These are phyloP conservation scores for Phyllosticta citribraziliensis DNA, from an alignment of 2,329 filamentous ascomycete genomes.

Conservation along the genomic window DNA sequence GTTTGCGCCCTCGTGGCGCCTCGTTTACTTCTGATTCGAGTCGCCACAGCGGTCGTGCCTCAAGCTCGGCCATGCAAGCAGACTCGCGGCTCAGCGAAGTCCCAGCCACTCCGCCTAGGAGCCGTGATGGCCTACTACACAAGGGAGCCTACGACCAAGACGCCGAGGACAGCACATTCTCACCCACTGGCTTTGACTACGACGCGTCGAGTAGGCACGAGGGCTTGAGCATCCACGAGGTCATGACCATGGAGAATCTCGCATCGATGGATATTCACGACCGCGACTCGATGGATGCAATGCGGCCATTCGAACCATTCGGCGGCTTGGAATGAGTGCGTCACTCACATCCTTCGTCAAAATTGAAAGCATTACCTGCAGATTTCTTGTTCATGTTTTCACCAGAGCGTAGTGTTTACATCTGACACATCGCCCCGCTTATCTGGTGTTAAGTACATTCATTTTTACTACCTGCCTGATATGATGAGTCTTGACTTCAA, in stretches of 20 bases:
- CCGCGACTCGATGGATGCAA: not conserved
- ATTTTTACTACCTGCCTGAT: not conserved
- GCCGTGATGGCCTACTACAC: slow-evolving; percentile 34
- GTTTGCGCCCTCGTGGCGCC: slow-evolving; percentile 16
- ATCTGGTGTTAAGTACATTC: not conserved
- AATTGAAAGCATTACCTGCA: not conserved
- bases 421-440: not conserved
- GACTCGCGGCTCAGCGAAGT: slow-evolving; percentile 13
- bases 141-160: slow-evolving; percentile 50
- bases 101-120: slow-evolving; percentile 17
- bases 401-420: not conserved
- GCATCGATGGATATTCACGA: not conserved
- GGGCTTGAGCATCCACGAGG: not conserved
- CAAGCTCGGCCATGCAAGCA: not conserved
- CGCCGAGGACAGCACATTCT: slow-evolving; percentile 41
- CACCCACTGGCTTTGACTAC: slow-evolving; percentile 12
- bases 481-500: not conserved
- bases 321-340: not conserved
- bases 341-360: not conserved
- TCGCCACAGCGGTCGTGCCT: not conserved
- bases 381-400: not conserved
- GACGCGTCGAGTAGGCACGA: not conserved
- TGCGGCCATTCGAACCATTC: not conserved
- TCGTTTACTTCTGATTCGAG: slow-evolving; percentile 20
- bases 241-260: not conserved